Conservation (phyloP, 2,329 filamentous ascomycete species). For the Fusarium goolgardi region DNA sequence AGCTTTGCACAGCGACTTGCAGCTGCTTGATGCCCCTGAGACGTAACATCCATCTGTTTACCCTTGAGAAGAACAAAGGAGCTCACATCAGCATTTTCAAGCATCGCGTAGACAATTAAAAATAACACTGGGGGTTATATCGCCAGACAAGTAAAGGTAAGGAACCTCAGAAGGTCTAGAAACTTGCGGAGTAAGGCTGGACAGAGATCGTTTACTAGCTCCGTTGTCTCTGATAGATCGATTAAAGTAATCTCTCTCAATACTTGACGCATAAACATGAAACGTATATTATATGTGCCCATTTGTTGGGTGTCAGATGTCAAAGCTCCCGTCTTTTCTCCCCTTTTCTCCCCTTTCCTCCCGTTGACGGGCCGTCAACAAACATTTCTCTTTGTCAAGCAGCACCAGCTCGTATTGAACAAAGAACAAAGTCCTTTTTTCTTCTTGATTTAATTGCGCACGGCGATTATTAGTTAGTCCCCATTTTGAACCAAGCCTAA, state of each 20-base stretch:
- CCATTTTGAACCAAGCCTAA: constrained; percentile 4
- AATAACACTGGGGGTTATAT: neutral
- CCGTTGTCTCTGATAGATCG: neutral
- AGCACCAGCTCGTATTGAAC: neutral
- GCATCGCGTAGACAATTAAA: neutral
- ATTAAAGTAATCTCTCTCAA: neutral
- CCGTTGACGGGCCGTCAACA: constrained; percentile 24
- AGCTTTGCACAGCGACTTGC: constrained; percentile 25
- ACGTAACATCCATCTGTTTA: constrained; percentile 16
- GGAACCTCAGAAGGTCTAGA: neutral
- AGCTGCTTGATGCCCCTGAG: constrained; percentile 33
- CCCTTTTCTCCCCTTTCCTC: constrained; percentile 19
- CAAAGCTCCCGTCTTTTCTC: constrained; percentile 17
- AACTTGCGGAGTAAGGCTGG: neutral
- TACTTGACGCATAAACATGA: neutral
- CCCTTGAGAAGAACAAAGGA: neutral
- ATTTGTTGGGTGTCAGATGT: constrained; percentile 21
- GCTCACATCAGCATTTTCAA: constrained; percentile 4
- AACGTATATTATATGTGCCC: neutral
- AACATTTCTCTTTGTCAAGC: constrained; percentile 23
- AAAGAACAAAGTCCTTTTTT: constrained; percentile 10
- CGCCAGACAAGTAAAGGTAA: constrained; percentile 14
- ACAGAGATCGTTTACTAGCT: neutral
- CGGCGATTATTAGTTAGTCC: constrained; percentile 10
- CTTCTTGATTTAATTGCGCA: neutral